Evolutionary conservation across 768 basidiomycete genomes (phyloP), one percentile per base, ranked within the genome.

Genomic region (Amanita thiersii): DNA sequence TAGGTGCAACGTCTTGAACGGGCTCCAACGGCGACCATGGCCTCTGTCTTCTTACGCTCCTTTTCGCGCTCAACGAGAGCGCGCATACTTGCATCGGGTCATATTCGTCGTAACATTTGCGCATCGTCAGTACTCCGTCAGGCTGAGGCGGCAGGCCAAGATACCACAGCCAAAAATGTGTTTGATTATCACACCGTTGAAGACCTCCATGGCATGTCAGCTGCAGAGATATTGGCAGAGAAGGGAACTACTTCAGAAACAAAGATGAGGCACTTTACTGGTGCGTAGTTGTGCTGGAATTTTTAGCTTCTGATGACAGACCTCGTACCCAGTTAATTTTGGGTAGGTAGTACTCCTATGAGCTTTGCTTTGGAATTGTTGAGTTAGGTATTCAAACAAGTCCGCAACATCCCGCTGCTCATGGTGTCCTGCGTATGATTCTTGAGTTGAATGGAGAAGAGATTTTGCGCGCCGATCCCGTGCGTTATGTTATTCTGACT

Each of bases 321-420:
- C 20, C 12, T 24, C 30, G 35, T 17, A 23, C 48, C 18, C 51
- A 91, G 92, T 97, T 52, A 97, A 97, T 72, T 96, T 96, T 59
- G 93, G 88, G 84, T 68, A 77, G 71, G 81, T 77, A 24, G 39
- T 40, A 32, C 10, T 31, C 8, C 30, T 20, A 30, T 28, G 21
- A 15, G 23, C 30, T 21, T 1, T 39, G 7, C 15, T 23, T 26
- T 3, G 10, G 17, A 25, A 3, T 15, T 36, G 23, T 25, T 34
- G 40, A 40, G 31, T 33, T 28, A n/a, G 35, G 30, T 33, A 48
- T 9, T 25, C 12, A 35, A 38, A 47, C 44, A 51, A 86, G 89
- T 48, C 94, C 94, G 40, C 94, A 99, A 60, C 94, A 99, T 69
- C 94, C 94, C 42, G 96, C 96, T 41, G 96, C 96, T 11, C 96